Conservation (phyloP, 2,329 filamentous ascomycete species). For the Alternaria infectoria region DNA sequence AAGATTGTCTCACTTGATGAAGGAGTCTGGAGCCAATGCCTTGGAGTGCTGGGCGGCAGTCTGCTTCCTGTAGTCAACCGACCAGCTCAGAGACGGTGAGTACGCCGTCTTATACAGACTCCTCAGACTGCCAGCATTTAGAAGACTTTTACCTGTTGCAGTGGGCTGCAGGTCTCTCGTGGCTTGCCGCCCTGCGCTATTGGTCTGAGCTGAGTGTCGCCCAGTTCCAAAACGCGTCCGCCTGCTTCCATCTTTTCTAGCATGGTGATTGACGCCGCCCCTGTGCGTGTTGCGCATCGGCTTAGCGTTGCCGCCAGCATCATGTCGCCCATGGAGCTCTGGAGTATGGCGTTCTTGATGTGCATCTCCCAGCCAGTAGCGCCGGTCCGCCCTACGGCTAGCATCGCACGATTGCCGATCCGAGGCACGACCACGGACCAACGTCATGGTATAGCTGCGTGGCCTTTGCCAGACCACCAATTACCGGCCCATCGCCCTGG, state of each 20-base stretch:
- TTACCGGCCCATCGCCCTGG: constrained; percentile 24
- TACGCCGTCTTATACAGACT: constrained; percentile 45
- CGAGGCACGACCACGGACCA: constrained; percentile 26
- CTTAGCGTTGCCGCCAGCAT: constrained; percentile 17
- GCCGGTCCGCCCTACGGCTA: constrained; percentile 24
- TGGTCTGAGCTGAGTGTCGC: constrained; percentile 40
- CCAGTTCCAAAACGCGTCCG: constrained; percentile 32
- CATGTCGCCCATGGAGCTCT: constrained; percentile 16
- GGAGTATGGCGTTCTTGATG: neutral
- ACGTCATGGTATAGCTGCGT: constrained; percentile 27
- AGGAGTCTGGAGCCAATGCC: constrained; percentile 33
- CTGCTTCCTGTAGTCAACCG: constrained; percentile 34
- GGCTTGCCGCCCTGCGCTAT: constrained; percentile 43
- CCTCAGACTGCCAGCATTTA: constrained; percentile 21
- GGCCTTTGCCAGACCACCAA: constrained; percentile 21
- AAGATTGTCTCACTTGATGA: constrained; percentile 35
- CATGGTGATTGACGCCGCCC: constrained; percentile 35
- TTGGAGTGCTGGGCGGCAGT: constrained; percentile 30
- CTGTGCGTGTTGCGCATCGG: constrained; percentile 18
- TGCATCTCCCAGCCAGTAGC: constrained; percentile 18
- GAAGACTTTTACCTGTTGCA: constrained; percentile 40
- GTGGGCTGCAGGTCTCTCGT: constrained; percentile 37
- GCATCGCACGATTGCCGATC: constrained; percentile 41
- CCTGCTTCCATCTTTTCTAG: constrained; percentile 32
- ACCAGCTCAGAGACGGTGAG: constrained; percentile 31